phyloP scores from a whole-genome alignment of 2,329 filamentous ascomycete genomes.

The Calonectria leucothoes region DNA sequence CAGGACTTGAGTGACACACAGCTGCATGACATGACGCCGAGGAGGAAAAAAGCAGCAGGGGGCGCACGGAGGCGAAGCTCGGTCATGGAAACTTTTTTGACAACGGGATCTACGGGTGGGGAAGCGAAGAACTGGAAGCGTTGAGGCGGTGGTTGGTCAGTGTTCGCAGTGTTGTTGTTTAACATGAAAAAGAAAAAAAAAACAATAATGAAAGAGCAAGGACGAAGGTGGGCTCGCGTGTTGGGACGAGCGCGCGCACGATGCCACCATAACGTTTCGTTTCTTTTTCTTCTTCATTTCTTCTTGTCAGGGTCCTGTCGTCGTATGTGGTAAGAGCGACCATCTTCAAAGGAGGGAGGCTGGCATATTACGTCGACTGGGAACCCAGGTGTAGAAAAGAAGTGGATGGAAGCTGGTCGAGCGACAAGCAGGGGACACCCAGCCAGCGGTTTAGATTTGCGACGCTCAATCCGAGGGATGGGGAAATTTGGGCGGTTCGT shows the following conservation, averaged over 20 bases:
- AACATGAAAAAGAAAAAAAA: not conserved
- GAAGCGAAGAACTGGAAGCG: conserved; percentile 11
- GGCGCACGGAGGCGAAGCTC: conserved; percentile 18
- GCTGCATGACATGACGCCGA: conserved; percentile 24
- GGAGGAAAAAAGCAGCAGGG: not conserved
- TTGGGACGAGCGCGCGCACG: conserved; percentile 28
- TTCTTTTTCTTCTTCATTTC: conserved; percentile 14
- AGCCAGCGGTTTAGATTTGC: conserved; percentile 18
- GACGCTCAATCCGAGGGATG: conserved; percentile 11
- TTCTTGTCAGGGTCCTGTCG: conserved; percentile 36
- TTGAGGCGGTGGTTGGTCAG: not conserved
- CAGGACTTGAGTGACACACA: conserved; percentile 22
- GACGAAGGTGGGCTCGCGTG: conserved; percentile 19
- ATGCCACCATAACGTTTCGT: conserved; percentile 11
- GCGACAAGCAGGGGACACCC: conserved; percentile 41
- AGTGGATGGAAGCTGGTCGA: conserved; percentile 10
- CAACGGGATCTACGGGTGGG: conserved; percentile 35
- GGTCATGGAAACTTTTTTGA: conserved; percentile 20
- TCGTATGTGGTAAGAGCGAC: conserved; percentile 12
- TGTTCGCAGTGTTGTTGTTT: not conserved
- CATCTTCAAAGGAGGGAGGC: conserved; percentile 3
- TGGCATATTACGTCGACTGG: not conserved
- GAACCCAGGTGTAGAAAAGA: conserved; percentile 15
- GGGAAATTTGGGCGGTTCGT: conserved; percentile 2
- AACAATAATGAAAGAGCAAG: not conserved